Conservation (phyloP, 2,329 filamentous ascomycete species). For the Trichoderma polysporum region DNA sequence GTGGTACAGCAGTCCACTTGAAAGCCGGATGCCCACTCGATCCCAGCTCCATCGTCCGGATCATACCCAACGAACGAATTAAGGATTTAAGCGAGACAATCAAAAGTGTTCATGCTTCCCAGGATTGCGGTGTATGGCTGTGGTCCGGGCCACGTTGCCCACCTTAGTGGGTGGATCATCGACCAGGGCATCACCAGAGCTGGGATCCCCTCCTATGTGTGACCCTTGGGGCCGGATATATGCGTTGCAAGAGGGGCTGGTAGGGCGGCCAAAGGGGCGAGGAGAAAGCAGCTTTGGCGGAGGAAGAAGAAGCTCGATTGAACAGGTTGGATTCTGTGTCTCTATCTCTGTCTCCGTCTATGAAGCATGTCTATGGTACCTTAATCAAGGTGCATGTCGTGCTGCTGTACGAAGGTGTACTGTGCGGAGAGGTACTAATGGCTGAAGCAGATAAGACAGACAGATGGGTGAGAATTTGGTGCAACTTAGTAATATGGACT, state of each 20-base stretch:
- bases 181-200: constrained; percentile 1
- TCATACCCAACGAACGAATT: background rate
- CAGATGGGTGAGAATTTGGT: constrained; percentile 9
- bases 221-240: background rate
- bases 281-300: too few species aligned
- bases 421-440: background rate
- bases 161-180: constrained; percentile 11
- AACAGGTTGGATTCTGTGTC: background rate
- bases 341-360: background rate
- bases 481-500: background rate
- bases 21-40: background rate
- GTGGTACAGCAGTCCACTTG: background rate
- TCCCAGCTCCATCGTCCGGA: background rate
- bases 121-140: constrained; percentile 7
- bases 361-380: background rate
- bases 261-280: background rate
- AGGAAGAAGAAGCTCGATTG: background rate
- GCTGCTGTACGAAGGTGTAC: background rate
- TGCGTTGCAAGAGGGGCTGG: background rate
- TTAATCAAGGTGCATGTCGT: background rate
- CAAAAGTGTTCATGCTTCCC: background rate
- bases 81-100: constrained; percentile 11
- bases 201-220: background rate
- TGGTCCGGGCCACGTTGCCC: constrained; percentile 16
- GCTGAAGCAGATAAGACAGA: background rate